Conservation (phyloP, 371 early-diverging fungal genomes). For the Funneliformis caledonium region DNA sequence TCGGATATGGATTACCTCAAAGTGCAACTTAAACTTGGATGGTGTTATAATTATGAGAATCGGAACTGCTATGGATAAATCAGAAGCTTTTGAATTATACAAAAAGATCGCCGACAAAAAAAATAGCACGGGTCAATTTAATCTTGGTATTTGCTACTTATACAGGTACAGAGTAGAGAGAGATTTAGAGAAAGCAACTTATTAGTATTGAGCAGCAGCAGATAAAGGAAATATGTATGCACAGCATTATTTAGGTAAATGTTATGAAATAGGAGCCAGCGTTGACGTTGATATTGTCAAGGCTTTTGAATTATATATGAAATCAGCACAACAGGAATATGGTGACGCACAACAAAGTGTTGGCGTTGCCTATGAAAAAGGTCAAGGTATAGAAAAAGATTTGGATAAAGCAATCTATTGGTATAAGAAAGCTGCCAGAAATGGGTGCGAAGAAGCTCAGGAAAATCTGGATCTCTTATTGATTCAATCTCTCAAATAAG, state of each 20-base stretch:
- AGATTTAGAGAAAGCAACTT: neutral
- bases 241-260: no score
- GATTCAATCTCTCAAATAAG: no score
- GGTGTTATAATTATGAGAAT: neutral
- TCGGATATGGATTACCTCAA: neutral
- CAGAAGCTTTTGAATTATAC: neutral
- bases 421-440: neutral
- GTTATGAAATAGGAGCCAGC: constrained; percentile 12
- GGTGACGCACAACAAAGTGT: no score
- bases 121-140: neutral
- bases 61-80: neutral
- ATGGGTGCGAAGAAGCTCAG: neutral
- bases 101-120: neutral
- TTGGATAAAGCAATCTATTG: no score
- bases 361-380: no score
- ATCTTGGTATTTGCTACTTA: no score
- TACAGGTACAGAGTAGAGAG: neutral
- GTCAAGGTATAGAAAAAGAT: no score
- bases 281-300: constrained; percentile 6
- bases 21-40: neutral
- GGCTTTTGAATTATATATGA: constrained; percentile 1
- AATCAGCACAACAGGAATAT: neutral
- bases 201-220: constrained; percentile 1
- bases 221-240: neutral
- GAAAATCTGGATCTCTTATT: neutral